Evolutionary conservation across 1,284 basidiomycete genomes (phyloP).

Genomic region (Porodaedalea pini): DNA sequence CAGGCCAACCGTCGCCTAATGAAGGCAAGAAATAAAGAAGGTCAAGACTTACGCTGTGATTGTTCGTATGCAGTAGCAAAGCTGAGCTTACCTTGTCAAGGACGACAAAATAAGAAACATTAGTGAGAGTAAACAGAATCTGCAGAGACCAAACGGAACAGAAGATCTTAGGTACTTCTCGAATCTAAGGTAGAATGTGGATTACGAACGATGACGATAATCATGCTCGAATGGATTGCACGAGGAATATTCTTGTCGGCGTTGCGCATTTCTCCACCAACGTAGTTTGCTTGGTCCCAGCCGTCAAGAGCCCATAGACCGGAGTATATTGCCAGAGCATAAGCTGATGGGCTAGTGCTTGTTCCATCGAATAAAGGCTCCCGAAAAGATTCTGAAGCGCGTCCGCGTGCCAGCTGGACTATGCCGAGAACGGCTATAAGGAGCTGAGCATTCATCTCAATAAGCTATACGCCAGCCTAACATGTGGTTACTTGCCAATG

Average conservation of each 20-base stretch:
- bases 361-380: conserved; percentile 72
- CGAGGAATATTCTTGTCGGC: conserved; percentile 85
- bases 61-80: conserved; percentile 22
- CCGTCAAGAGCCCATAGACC: conserved; percentile 96
- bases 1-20: conserved; percentile 56
- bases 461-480: neutral
- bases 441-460: conserved; percentile 40
- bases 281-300: conserved; percentile 89
- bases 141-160: conserved; percentile 32
- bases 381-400: conserved; percentile 59
- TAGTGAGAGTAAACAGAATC: conserved; percentile 77
- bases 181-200: neutral
- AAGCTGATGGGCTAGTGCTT: conserved; percentile 75
- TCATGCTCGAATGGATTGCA: conserved; percentile 87
- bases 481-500: conserved; percentile 43
- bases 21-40: neutral
- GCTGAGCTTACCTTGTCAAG: conserved; percentile 66
- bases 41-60: no score
- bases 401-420: conserved; percentile 67
- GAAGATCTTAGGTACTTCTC: neutral
- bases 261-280: conserved; percentile 88
- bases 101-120: conserved; percentile 90
- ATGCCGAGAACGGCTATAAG: conserved; percentile 71
- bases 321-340: conserved; percentile 92
- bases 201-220: conserved; percentile 60